Conservation (phyloP, 2,329 filamentous ascomycete genomes). For the Diaporthe batatas region DNA sequence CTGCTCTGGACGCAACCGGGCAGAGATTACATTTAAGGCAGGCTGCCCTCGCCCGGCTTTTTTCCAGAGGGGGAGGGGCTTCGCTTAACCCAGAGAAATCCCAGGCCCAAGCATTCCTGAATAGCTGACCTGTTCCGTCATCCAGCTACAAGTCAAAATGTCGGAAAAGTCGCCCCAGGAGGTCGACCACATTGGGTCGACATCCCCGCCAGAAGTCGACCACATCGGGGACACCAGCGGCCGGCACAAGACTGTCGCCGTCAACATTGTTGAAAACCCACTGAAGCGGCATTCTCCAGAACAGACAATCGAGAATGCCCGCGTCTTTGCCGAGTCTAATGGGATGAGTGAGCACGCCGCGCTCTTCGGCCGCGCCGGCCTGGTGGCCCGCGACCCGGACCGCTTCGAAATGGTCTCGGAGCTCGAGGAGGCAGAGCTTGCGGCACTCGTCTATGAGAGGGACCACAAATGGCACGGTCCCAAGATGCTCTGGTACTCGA, state of each 20-base stretch:
- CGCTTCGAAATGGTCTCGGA: slow-evolving; percentile 69
- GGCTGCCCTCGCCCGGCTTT: background rate
- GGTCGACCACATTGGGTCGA: background rate
- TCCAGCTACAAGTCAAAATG: slow-evolving; percentile 11
- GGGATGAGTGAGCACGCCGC: slow-evolving; percentile 69
- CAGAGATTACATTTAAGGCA: slow-evolving; percentile 1
- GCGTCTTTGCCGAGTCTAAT: slow-evolving; percentile 72
- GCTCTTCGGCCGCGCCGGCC: slow-evolving; percentile 76
- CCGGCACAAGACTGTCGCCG: slow-evolving; percentile 46
- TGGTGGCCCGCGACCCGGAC: slow-evolving; percentile 78
- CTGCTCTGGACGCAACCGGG: slow-evolving; percentile 1
- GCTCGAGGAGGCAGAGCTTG: slow-evolving; percentile 63
- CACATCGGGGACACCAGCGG: slow-evolving; percentile 26
- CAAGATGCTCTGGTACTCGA: slow-evolving; percentile 72
- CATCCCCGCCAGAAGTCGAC: background rate
- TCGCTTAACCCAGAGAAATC: background rate
- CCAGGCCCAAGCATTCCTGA: no score
- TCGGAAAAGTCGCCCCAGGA: slow-evolving; percentile 9
- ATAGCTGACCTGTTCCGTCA: background rate
- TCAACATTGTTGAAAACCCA: slow-evolving; percentile 53
- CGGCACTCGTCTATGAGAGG: slow-evolving; percentile 71
- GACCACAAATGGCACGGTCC: slow-evolving; percentile 78
- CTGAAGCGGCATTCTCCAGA: slow-evolving; percentile 52
- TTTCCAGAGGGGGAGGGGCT: no score
- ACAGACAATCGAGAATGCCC: slow-evolving; percentile 66